A percentile compares a stretch with the other conserved stretches of the same genome.
These are phyloP conservation scores for Truncatella angustata DNA, from an alignment of 2,329 filamentous ascomycete species.

Conservation along the genomic window DNA sequence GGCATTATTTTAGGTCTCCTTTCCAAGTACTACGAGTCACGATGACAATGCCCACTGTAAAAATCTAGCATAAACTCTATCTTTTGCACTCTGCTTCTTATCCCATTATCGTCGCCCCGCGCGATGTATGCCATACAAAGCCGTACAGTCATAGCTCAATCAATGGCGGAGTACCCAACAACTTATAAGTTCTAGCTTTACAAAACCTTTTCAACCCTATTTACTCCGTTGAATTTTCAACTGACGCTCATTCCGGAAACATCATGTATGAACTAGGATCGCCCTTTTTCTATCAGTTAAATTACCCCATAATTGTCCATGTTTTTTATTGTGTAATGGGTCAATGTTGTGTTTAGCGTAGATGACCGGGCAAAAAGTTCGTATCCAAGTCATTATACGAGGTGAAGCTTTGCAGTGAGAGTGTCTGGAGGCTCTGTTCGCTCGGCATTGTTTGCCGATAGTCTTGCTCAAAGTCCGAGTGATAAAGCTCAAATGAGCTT, in stretches of 20 bases:
- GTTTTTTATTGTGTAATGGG: conserved; percentile 23
- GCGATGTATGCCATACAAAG: too few species aligned
- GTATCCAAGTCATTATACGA: conserved; percentile 42
- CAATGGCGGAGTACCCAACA: background rate
- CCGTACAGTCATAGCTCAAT: background rate
- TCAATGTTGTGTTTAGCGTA: conserved; percentile 49
- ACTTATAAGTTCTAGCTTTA: background rate
- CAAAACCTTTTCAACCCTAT: background rate
- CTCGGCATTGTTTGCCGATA: conserved; percentile 50
- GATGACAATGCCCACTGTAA: too few species aligned
- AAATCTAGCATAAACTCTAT: too few species aligned
- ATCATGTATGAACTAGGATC: background rate
- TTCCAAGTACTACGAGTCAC: too few species aligned
- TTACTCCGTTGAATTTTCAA: background rate
- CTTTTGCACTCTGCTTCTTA: too few species aligned
- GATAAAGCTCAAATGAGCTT: conserved; percentile 54
- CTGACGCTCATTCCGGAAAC: background rate
- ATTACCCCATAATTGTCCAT: background rate
- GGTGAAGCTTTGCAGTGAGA: conserved; percentile 54
- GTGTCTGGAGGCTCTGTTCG: conserved; percentile 40
- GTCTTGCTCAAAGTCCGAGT: conserved; percentile 54
- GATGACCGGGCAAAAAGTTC: conserved; percentile 44
- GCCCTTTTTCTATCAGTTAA: background rate
- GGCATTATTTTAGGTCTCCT: too few species aligned
- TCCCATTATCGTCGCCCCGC: too few species aligned